Conservation (phyloP, 2,329 filamentous ascomycete genomes). For the Hypomyces perniciosus region DNA sequence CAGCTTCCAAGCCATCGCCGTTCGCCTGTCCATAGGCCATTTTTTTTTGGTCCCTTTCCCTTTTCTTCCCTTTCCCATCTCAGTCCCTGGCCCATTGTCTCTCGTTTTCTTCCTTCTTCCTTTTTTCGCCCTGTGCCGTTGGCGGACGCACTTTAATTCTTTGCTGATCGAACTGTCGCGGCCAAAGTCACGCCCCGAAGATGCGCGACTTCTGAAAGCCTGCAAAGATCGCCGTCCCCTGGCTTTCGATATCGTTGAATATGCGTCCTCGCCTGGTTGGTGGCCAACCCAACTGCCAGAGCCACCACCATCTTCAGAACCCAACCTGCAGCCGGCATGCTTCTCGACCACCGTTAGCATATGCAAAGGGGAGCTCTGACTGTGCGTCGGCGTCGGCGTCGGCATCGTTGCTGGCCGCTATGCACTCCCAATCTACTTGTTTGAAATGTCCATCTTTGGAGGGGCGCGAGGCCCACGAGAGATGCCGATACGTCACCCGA, state of each 20-base stretch:
- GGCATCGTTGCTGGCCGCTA: not conserved
- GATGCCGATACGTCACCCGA: slow-evolving; percentile 6
- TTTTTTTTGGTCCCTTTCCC: slow-evolving; percentile 3
- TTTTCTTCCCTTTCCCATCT: not conserved
- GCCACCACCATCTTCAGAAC: not conserved
- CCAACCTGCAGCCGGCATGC: slow-evolving; percentile 3
- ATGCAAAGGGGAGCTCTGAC: slow-evolving; percentile 1
- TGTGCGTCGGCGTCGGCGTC: not conserved
- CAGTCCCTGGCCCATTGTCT: slow-evolving; percentile 6
- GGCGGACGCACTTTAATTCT: not conserved
- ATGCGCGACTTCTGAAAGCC: slow-evolving; percentile 20
- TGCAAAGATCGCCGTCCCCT: slow-evolving; percentile 10
- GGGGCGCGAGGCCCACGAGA: not conserved
- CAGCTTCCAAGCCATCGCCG: not conserved
- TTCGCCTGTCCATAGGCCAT: not conserved
- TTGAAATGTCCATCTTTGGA: not conserved
- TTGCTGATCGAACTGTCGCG: not conserved
- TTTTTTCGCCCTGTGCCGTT: not conserved
- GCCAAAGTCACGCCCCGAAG: slow-evolving; percentile 8
- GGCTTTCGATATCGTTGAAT: slow-evolving; percentile 10
- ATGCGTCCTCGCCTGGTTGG: slow-evolving; percentile 5
- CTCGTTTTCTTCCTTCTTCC: slow-evolving; percentile 4
- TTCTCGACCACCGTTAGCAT: not conserved
- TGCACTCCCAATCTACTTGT: not conserved
- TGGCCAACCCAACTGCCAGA: slow-evolving; percentile 12